Base-by-base conservation (phyloP, 352 stramenopile genomes). In the Globisporangium sylvaticum region DNA sequence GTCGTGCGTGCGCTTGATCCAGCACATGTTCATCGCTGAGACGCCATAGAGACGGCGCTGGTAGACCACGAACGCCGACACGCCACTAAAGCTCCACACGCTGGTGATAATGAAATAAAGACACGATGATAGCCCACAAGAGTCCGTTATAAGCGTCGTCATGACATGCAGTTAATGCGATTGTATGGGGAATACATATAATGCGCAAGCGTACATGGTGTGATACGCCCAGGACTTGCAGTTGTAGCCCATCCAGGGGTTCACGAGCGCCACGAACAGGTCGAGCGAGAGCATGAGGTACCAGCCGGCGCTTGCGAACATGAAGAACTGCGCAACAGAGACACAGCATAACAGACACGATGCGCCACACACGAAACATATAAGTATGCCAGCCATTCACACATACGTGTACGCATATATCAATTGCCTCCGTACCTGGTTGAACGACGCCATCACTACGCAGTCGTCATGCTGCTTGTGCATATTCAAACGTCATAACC, bases 141-240 rank as follows among this genome's bases (percentile, higher is more conserved):
- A n/a, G n/a, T n/a, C n/a, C n/a, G n/a, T n/a, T n/a, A n/a, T n/a
- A n/a, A n/a, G n/a, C n/a, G n/a, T n/a, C n/a, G n/a, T n/a, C n/a
- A n/a, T n/a, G n/a, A n/a, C n/a, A n/a, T n/a, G n/a, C n/a, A n/a
- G n/a, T n/a, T n/a, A n/a, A n/a, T n/a, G n/a, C n/a, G n/a, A n/a
- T n/a, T n/a, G n/a, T n/a, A n/a, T n/a, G n/a, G n/a, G n/a, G n/a
- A n/a, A n/a, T n/a, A n/a, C n/a, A n/a, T n/a, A n/a, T n/a, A n/a
- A n/a, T 7, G 9, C 15, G 10, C 20, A 5, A 0, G 66, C 80
- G 63, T 77, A 93, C 87, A 94, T 90, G 32, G 69, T 85, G 53
- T 95, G 87, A 66, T 95, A 94, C 27, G 83, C 74, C 84, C 87
- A 91, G 15, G 85, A 79, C 65, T 95, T 95, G 80, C 87, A 92